Conservation (phyloP, 495 filamentous ascomycete genomes). For the Articulospora tetracladia region DNA sequence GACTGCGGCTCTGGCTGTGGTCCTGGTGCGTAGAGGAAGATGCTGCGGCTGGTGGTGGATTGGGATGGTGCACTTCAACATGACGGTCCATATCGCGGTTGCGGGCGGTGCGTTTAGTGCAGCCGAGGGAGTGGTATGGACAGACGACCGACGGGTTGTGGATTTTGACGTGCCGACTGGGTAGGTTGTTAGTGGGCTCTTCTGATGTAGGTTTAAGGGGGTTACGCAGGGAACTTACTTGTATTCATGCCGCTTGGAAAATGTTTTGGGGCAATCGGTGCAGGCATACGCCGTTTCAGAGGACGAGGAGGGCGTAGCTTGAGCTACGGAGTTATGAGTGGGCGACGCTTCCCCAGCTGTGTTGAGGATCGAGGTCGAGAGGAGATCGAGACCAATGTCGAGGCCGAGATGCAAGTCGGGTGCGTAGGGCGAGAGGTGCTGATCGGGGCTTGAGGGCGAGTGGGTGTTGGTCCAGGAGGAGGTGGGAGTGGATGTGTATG, state of each 20-base stretch:
- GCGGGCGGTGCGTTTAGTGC: not conserved
- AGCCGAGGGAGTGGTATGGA: not conserved
- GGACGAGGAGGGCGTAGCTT: not conserved
- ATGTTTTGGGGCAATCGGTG: not conserved
- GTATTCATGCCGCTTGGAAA: not conserved
- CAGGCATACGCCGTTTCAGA: not conserved
- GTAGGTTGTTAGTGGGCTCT: not conserved
- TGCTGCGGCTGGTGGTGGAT: not conserved
- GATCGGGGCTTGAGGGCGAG: not conserved
- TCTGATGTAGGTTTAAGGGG: not conserved
- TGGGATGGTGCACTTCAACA: not conserved
- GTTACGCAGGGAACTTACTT: not conserved
- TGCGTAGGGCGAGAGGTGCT: not conserved
- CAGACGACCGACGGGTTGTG: not conserved
- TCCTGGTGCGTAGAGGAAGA: not conserved
- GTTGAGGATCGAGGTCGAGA: too few species aligned
- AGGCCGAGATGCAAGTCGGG: not conserved
- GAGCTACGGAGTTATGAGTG: too few species aligned
- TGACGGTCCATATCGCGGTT: not conserved
- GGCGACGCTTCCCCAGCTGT: too few species aligned
- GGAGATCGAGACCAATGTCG: too few species aligned
- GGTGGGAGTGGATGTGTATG: not conserved
- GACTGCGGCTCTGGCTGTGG: not conserved
- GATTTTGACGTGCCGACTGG: not conserved
- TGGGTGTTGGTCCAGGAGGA: not conserved